Conservation (phyloP, 305 asterid species). For the Rubia peregrina region DNA sequence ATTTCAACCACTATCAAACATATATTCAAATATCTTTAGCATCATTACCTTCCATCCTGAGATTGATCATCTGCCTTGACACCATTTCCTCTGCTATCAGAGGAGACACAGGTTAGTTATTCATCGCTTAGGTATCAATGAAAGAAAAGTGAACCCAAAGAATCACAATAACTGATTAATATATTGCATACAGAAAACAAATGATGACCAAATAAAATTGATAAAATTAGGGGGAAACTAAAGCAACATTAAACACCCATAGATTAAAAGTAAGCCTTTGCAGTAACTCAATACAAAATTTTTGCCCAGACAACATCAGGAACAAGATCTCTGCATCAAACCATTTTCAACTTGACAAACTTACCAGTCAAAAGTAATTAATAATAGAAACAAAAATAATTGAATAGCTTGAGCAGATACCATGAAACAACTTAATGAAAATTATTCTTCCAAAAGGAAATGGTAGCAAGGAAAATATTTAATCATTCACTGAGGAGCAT, state of each 20-base stretch:
- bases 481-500: not conserved
- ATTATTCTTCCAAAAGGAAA: constrained; percentile 7
- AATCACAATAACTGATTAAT: not conserved
- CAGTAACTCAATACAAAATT: not conserved
- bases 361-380: not conserved
- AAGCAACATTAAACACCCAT: not conserved
- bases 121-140: not conserved
- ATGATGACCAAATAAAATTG: not conserved
- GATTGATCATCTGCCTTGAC: constrained; percentile 63
- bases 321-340: not conserved
- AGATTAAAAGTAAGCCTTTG: not conserved
- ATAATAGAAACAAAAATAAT: not conserved
- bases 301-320: not conserved
- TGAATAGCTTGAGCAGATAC: not conserved
- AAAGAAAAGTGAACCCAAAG: not conserved
- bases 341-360: constrained; percentile 2
- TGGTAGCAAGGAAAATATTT: not conserved
- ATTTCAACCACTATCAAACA: constrained; percentile 9
- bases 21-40: constrained; percentile 2
- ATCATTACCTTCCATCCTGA: constrained; percentile 75
- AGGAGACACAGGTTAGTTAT: constrained; percentile 12
- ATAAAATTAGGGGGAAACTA: not conserved
- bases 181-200: not conserved
- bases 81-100: constrained; percentile 50
- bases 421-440: not conserved